phyloP scores from a whole-genome alignment of 345 rosid genomes.

The Syzygium jambos region DNA sequence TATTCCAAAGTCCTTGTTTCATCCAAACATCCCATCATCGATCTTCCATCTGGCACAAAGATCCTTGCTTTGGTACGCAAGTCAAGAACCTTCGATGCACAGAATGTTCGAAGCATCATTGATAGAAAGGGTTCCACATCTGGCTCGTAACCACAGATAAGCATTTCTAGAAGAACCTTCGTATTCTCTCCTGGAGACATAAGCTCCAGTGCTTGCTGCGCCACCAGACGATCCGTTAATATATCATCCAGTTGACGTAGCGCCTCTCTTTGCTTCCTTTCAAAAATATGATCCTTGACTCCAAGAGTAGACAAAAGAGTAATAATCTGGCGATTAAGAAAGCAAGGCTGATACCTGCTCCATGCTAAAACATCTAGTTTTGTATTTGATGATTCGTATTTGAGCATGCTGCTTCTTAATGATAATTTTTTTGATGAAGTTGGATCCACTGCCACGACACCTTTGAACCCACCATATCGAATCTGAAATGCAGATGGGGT shows the following conservation, averaged over 20 bases:
- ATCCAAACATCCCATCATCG: slow-evolving; percentile 22
- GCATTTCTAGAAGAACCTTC: slow-evolving; percentile 4
- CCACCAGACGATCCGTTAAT: slow-evolving; percentile 2
- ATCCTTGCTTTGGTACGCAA: slow-evolving; percentile 8
- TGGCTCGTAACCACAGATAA: slow-evolving; percentile 5
- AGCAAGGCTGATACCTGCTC: slow-evolving; percentile 46
- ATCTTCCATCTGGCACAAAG: slow-evolving; percentile 10
- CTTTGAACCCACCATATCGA: slow-evolving; percentile 47
- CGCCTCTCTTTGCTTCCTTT: slow-evolving; percentile 7
- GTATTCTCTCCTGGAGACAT: slow-evolving; percentile 10
- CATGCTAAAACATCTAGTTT: slow-evolving; percentile 42
- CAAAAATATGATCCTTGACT: slow-evolving; percentile 10
- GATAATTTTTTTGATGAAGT: slow-evolving; percentile 33
- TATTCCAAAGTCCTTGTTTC: slow-evolving; percentile 17
- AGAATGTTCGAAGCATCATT: slow-evolving; percentile 11
- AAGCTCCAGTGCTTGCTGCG: slow-evolving; percentile 7
- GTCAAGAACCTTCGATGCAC: slow-evolving; percentile 9
- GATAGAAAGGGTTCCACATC: slow-evolving; percentile 11
- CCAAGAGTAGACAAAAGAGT: slow-evolving; percentile 53
- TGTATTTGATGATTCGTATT: slow-evolving; percentile 15
- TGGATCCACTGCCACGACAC: slow-evolving; percentile 69
- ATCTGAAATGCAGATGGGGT: slow-evolving; percentile 36
- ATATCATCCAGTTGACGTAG: slow-evolving; percentile 5
- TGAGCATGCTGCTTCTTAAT: slow-evolving; percentile 24
- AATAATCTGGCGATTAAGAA: slow-evolving; percentile 49